Base-by-base conservation (phyloP, 345 rosid genomes). In the Linum trigynum region DNA sequence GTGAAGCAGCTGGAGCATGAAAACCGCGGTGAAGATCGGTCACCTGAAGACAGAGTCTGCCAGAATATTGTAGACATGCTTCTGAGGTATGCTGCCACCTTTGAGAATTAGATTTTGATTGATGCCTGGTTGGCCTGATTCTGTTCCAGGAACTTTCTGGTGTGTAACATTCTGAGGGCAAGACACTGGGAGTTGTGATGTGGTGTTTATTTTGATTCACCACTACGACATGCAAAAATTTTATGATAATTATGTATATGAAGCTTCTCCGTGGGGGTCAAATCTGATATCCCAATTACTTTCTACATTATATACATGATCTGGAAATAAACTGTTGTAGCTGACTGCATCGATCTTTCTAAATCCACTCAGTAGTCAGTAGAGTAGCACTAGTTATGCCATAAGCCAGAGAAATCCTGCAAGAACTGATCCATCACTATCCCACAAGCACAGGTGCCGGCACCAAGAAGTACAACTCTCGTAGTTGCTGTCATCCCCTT, bases 361-460 rank as follows among this genome's bases (percentile, higher is more conserved):
- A 23, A 23, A 23, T 23, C 32, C 0, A 23, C 32, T 23, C 32
- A 0, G 32, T 23, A 23, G 32, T 23, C 32, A 23, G 32, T 23
- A 23, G 32, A 0, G 1, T 23, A 23, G 32, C 32, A 1, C 1
- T 23, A 23, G 32, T 23, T 23, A 23, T 23, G 32, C 32, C 32
- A 23, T 43, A 43, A 11, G 50, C 9, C 59, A 56, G 70, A 64
- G 59, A 84, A 69, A 16, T 78, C 79, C 72, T 70, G 84, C 59
- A 77, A 53, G 12, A 79, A 61, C 66, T 86, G 87, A 65, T 77
- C 84, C 61, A 73, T 48, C 53, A 82, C 75, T 15, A 86, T 57
- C 14, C 82, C 84, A 55, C 78, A 69, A 37, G 85, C 85, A 58
- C 82, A 81, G 14, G 84, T 48, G 38, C 81, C 87, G 0, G 72